A percentile compares a stretch with the other conserved stretches of the same genome.
Evolutionary conservation across 2,329 filamentous ascomycete genomes (phyloP).

Genomic region (Fusarium verrucosum): DNA sequence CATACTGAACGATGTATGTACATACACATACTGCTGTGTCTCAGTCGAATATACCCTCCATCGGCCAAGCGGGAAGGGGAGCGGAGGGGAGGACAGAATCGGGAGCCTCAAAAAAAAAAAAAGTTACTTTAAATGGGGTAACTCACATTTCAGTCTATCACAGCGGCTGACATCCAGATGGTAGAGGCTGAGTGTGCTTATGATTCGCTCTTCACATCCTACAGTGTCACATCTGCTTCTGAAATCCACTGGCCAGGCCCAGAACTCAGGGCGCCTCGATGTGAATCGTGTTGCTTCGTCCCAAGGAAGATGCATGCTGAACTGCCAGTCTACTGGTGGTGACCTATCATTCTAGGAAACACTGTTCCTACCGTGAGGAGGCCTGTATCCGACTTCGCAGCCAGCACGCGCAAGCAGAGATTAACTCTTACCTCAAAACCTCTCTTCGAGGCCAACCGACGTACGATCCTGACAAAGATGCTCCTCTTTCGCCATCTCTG

Average conservation of each 20-base stretch:
- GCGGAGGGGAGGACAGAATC: too few relatives aligned
- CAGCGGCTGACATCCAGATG: slow-evolving; percentile 19
- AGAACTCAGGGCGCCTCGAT: slow-evolving; percentile 21
- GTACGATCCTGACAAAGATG: slow-evolving; percentile 21
- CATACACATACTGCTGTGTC: slow-evolving; percentile 2
- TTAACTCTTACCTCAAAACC: slow-evolving; percentile 5
- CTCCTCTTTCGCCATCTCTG: slow-evolving; percentile 1
- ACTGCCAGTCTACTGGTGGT: slow-evolving; percentile 9
- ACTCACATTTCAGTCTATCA: slow-evolving; percentile 26
- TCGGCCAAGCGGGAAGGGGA: slow-evolving; percentile 5
- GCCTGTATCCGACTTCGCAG: background rate
- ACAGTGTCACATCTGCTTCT: slow-evolving; percentile 18
- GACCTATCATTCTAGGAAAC: slow-evolving; percentile 19
- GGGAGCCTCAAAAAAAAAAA: slow-evolving; percentile 19
- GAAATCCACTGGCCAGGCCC: slow-evolving; percentile 15
- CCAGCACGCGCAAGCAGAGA: background rate
- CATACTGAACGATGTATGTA: slow-evolving; percentile 9
- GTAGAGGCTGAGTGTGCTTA: slow-evolving; percentile 16
- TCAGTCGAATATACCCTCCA: slow-evolving; percentile 36
- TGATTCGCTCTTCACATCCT: slow-evolving; percentile 19
- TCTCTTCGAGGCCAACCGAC: slow-evolving; percentile 1
- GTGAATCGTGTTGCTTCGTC: slow-evolving; percentile 37
- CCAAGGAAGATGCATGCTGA: slow-evolving; percentile 25
- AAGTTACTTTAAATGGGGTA: slow-evolving; percentile 15
- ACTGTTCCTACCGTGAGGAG: slow-evolving; percentile 3